These are phyloP conservation scores for Metschnikowia orientalis DNA, from an alignment of 805 yeast species.

Conservation along the genomic window DNA sequence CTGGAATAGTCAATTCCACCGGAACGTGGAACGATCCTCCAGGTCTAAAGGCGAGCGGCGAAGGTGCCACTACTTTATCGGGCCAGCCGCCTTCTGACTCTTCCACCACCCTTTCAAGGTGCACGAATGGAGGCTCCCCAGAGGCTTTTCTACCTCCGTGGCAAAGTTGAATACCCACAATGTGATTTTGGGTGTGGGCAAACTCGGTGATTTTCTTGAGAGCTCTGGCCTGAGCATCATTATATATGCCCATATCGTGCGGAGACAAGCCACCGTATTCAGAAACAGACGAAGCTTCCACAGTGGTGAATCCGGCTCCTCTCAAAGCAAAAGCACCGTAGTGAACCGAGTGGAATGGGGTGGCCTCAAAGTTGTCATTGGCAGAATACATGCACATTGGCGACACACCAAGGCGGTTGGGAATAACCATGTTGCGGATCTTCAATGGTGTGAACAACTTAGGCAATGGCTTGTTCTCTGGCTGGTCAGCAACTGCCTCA, in stretches of 20 bases:
- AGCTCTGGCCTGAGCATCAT: conserved; percentile 41
- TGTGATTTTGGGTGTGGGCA: conserved; percentile 43
- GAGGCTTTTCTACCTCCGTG: conserved; percentile 42
- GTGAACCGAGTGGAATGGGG: conserved; percentile 47
- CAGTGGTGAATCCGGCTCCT: conserved; percentile 57
- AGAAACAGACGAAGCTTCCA: conserved; percentile 57
- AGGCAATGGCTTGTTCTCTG: conserved; percentile 12
- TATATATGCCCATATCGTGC: conserved; percentile 27
- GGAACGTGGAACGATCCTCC: conserved; percentile 24
- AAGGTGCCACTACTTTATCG: conserved; percentile 24
- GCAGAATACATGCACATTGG: conserved; percentile 51
- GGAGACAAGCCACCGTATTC: conserved; percentile 23
- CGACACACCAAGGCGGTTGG: conserved; percentile 43
- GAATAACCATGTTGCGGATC: conserved; percentile 34
- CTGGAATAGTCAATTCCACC: conserved; percentile 21
- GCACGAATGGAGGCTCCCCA: conserved; percentile 18
- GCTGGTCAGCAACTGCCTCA: background rate
- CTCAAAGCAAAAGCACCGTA: conserved; percentile 52
- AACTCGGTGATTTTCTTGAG: conserved; percentile 47
- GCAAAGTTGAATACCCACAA: conserved; percentile 50
- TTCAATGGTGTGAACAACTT: conserved; percentile 42
- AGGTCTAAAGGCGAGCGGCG: conserved; percentile 35
- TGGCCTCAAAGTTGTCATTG: conserved; percentile 37
- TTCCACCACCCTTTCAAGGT: conserved; percentile 12
- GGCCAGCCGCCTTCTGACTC: conserved; percentile 4